Evolutionary conservation across 2,329 filamentous ascomycete genomes (phyloP).

Genomic region (Colletotrichum graminicola): DNA sequence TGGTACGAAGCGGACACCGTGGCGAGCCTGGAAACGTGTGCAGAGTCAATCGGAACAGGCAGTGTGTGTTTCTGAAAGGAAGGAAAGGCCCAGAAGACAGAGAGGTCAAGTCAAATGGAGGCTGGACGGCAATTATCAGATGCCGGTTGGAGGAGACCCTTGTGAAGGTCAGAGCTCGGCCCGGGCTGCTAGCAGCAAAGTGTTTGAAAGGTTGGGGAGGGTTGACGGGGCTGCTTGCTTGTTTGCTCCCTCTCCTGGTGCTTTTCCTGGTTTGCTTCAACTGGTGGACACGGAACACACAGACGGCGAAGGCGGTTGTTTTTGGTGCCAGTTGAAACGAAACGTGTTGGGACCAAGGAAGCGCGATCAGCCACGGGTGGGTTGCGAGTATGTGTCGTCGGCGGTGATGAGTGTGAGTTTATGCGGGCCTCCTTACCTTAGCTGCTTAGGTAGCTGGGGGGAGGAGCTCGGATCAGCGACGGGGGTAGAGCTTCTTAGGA

Average conservation of each 20-base stretch:
- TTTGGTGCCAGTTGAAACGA: conserved; percentile 13
- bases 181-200: not conserved
- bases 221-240: not conserved
- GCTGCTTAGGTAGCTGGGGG: not conserved
- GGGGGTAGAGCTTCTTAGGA: conserved; percentile 10
- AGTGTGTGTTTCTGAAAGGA: not conserved
- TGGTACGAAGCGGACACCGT: not conserved
- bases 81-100: too few relatives aligned
- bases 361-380: not conserved
- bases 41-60: not conserved
- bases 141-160: not conserved
- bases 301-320: conserved; percentile 4
- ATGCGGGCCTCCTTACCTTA: not conserved
- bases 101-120: not conserved
- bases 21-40: not conserved
- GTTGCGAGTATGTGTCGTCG: not conserved
- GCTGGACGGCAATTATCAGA: conserved; percentile 8
- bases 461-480: not conserved
- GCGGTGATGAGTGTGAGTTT: not conserved
- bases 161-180: conserved; percentile 1
- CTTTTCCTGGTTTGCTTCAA: not conserved
- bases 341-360: not conserved
- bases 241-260: not conserved
- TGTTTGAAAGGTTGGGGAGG: not conserved
- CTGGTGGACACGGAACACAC: conserved; percentile 9